Conservation (phyloP, 805 yeast genomes). For the Candida silvatica region DNA sequence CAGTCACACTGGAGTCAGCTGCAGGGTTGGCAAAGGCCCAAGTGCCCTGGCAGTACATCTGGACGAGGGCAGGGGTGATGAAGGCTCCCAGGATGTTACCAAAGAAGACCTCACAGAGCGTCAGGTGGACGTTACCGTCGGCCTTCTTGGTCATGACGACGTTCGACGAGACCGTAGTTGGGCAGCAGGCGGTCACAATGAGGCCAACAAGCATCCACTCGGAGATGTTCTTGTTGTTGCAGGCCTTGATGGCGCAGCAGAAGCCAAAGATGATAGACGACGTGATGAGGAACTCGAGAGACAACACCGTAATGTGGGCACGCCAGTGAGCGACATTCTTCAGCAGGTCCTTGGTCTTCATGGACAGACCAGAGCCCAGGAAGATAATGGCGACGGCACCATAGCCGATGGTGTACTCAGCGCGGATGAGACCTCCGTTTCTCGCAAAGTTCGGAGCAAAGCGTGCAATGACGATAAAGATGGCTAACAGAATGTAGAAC, state of each 20-base stretch:
- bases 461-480: constrained; percentile 66
- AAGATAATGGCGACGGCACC: constrained; percentile 86
- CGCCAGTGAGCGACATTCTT: constrained; percentile 71
- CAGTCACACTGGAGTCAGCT: constrained; percentile 38
- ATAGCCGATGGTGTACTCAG: constrained; percentile 71
- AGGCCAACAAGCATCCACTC: constrained; percentile 76
- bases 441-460: constrained; percentile 78
- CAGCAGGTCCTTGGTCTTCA: constrained; percentile 54
- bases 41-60: constrained; percentile 48
- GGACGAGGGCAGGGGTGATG: constrained; percentile 77
- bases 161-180: constrained; percentile 87
- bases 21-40: constrained; percentile 84
- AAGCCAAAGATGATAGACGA: constrained; percentile 53
- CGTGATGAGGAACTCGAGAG: constrained; percentile 57
- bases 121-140: constrained; percentile 66
- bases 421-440: constrained; percentile 69
- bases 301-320: constrained; percentile 65
- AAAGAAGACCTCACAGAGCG: constrained; percentile 76
- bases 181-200: constrained; percentile 78
- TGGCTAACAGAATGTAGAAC: constrained; percentile 69
- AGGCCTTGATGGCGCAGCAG: constrained; percentile 53
- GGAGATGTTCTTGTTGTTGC: constrained; percentile 52
- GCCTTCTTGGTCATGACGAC: constrained; percentile 89
- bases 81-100: constrained; percentile 85
- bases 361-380: constrained; percentile 71